Base-by-base conservation (phyloP, 768 basidiomycete genomes). In the Candolleomyces efflorescens region DNA sequence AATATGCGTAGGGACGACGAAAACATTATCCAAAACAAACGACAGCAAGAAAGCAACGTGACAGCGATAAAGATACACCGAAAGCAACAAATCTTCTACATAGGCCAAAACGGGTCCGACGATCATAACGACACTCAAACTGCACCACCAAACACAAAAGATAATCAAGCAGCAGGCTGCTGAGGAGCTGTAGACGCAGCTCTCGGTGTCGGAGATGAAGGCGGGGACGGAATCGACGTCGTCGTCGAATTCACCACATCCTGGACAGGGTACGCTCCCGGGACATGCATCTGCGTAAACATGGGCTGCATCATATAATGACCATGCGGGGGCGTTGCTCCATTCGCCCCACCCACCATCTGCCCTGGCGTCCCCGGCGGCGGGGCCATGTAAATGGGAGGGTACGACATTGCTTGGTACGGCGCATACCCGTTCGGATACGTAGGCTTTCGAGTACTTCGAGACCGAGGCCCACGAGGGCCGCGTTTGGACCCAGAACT, bases 381-480 rank as follows among this genome's bases (percentile, higher is more conserved):
- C 56, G 41, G 23, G 15, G 43, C 23, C n/a, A 69, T 56, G 52
- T 67, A 73, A 44, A 71, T 58, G 3, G 71, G 67, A 15, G 68
- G 56, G 12, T 62, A 64, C 17, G 68, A 65, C 54, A 71, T 63
- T 10, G 69, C 64, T 55, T 71, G 72, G 54, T 71, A 75, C 5
- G 68, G 65, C 7, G 63, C 58, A 58, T 72, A 73, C 6, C 69
- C 70, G 49, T 64, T 65, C 6, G 67, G 68, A 57, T 70, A 68
- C 13, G 67, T 51, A 47, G 47, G 36, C 22, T 11, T n/a, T 15
- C 32, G 32, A 18, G 32, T 36, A 15, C 48, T 56, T 12, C 27
- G 23, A 18, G 18, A 18, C 12, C 55, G 27, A n/a, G 55, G 55
- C 13, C 55, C 55, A 4, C 44, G 17, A 13, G 47, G 47, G 0